These are phyloP conservation scores for Suhomyces maxii DNA, from an alignment of 1,139 yeast species.

Conservation along the genomic window DNA sequence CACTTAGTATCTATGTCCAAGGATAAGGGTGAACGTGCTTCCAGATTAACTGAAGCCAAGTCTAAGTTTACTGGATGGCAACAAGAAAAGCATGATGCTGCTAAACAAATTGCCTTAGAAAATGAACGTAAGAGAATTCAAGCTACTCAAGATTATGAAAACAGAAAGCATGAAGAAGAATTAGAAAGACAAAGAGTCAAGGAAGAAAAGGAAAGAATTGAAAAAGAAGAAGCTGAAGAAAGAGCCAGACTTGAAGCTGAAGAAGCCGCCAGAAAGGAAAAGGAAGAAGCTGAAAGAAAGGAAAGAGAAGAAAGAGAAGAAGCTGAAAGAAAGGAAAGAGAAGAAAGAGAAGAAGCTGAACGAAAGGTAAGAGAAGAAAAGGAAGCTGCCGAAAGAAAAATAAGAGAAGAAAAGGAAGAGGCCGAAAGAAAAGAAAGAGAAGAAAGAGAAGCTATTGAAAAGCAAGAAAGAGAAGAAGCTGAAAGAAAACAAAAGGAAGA, in stretches of 20 bases:
- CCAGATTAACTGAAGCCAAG: slow-evolving; percentile 45
- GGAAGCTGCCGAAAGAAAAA: slow-evolving; percentile 14
- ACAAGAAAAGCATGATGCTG: slow-evolving; percentile 40
- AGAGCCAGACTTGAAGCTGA: slow-evolving; percentile 22
- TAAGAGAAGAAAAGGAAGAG: slow-evolving; percentile 26
- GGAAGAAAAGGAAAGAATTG: slow-evolving; percentile 35
- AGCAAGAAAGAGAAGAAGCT: slow-evolving; percentile 24
- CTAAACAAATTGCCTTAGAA: slow-evolving; percentile 40
- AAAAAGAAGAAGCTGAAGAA: slow-evolving; percentile 32
- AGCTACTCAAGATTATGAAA: slow-evolving; percentile 51
- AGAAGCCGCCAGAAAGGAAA: slow-evolving; percentile 19
- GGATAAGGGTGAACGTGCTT: slow-evolving; percentile 39
- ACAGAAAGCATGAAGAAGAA: slow-evolving; percentile 47
- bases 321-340: slow-evolving; percentile 13
- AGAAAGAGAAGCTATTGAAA: slow-evolving; percentile 14
- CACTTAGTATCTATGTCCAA: slow-evolving; percentile 40
- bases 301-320: slow-evolving; percentile 21
- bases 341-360: slow-evolving; percentile 21
- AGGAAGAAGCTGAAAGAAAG: slow-evolving; percentile 11
- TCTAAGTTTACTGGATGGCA: slow-evolving; percentile 45
- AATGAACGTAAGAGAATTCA: slow-evolving; percentile 48
- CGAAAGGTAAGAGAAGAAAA: slow-evolving; percentile 22
- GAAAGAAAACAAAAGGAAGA: slow-evolving; percentile 23
- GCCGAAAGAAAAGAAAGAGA: slow-evolving; percentile 29
- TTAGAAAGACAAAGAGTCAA: slow-evolving; percentile 40